Evolutionary conservation across 139 green algal genomes (phyloP), one percentile per base, ranked within the genome.

Genomic region (Spirogloea muscicola): DNA sequence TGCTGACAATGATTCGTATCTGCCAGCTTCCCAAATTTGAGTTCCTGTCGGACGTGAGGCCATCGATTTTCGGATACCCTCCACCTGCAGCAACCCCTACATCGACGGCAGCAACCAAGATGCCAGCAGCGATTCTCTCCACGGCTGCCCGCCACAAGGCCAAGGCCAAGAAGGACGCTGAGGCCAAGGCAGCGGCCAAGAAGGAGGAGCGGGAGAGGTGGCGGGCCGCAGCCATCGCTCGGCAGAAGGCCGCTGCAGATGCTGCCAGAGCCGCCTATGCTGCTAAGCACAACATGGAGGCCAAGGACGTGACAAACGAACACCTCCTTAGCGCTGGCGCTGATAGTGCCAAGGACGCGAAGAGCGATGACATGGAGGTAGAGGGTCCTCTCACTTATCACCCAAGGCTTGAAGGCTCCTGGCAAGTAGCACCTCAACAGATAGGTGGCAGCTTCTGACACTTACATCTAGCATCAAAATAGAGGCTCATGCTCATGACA

Each of bases 71-170:
- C 82, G 91, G 89, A 13, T 97, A 98, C 86, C 87, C 92, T 1
- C 69, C 88, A 33, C 88, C 91, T 0, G 66, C 96, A 5, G 84
- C 84, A 1, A 61, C 58, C 9, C 83, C 88, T 16, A 62, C 69
- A 25, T 87, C 87, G 58, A 87, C 83, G 57, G 89, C 89, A 68
- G 84, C 74, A 4, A 38, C 38, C 66, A 96, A 96, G 89, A 84
- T 95, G 25, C 88, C 89, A 49, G 96, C 90, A 16, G 94, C 95
- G 0, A 88, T 98, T 64, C 88, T 99, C 48, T 98, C 93, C 27
- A 98, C 92, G 10, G 97, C 95, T 2, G 88, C 80, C 4, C 92
- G 92, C 21, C 70, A 74, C 1, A 86, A 83, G 64, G 59, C 52
- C 16, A 80, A 81, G 68, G 87, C 88, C 49, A 79, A 79, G 66